Evolutionary conservation across 371 early-diverging fungal species (phyloP), one percentile per base, ranked within the genome.

Genomic region (Mucor piriformis): DNA sequence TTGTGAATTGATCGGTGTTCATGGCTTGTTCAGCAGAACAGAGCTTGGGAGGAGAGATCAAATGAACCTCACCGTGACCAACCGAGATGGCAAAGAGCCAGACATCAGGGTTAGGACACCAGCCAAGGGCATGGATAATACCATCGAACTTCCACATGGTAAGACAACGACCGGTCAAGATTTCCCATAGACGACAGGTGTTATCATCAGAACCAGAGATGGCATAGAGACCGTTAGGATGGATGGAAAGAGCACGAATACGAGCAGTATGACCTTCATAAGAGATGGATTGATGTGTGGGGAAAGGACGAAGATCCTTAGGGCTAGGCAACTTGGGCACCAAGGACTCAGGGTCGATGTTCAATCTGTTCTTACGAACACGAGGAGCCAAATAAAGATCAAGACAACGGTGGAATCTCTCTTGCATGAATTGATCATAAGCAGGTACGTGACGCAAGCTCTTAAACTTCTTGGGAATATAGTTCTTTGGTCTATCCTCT

Each of bases 371-470:
- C 76, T 90, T 92, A 46, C 85, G 78, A 37, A 90, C 85, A 70
- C 99, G 91, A 23, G 99, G 99, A 38, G 96, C 95, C 59, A 98
- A 77, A 69, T 97, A 98, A 63, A 98, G 81, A 72, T 98, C 98
- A 64, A 98, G 82, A 73, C 96, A 96, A 55, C 99, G 84, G 62
- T 93, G 89, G 82, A 97, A 98, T 58, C 97, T 82, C 71, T 98
- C 98, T 70, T 95, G 87, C 52, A 96, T 83, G 59, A 95, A 92
- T 32, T 85, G 78, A 21, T 82, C 80, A 69, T 97, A 97, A 1
- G 87, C 95, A 20, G 96, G 94, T 10, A 97, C 95, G 29, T 78
- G 63, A 42, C 99, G 90, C 57, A 98, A 82, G 50, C 82, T 85
- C 49, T 71, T 63, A 70, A 85, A 88, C 50, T 95, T 95, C 66